A percentile compares a stretch with the other conserved stretches of the same genome.
phyloP scores from a whole-genome alignment of 2,329 filamentous ascomycete genomes.

The Clarireedia hainanense region DNA sequence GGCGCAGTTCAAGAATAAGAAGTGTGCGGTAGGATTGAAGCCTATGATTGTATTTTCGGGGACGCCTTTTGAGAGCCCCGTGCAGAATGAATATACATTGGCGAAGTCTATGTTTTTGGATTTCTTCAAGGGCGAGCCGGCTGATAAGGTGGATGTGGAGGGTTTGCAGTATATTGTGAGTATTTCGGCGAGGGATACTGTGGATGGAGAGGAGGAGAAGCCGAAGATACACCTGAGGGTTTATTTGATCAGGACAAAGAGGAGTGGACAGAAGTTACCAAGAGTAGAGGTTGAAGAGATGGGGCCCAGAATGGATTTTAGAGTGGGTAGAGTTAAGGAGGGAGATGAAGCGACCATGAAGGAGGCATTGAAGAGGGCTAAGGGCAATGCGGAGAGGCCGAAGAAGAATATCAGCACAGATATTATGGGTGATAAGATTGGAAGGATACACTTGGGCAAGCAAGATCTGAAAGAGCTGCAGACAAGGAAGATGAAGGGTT shows the following conservation, averaged over 20 bases:
- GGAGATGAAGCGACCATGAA: conserved; percentile 75
- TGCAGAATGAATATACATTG: conserved; percentile 70
- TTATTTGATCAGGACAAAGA: conserved; percentile 81
- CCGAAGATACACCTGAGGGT: conserved; percentile 61
- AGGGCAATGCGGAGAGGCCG: conserved; percentile 63
- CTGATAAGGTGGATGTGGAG: conserved; percentile 84
- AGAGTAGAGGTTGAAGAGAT: conserved; percentile 93
- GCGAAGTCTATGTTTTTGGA: conserved; percentile 84
- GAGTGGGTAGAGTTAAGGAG: conserved; percentile 71
- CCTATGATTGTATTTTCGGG: conserved; percentile 90
- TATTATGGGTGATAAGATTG: conserved; percentile 90
- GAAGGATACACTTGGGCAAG: conserved; percentile 82
- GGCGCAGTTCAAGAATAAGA: conserved; percentile 67
- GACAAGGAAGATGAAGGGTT: conserved; percentile 98
- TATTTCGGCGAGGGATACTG: conserved; percentile 64
- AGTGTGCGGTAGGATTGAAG: conserved; percentile 73
- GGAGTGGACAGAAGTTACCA: conserved; percentile 77
- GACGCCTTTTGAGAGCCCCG: conserved; percentile 76
- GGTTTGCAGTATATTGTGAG: conserved; percentile 87
- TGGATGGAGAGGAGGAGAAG: conserved; percentile 39
- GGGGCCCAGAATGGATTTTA: conserved; percentile 88
- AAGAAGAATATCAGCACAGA: conserved; percentile 98
- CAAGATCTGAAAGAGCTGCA: conserved; percentile 84
- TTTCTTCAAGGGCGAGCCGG: conserved; percentile 76
- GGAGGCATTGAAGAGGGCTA: conserved; percentile 82